Base-by-base conservation (phyloP, 768 basidiomycete genomes). In the Boletus speciosus region DNA sequence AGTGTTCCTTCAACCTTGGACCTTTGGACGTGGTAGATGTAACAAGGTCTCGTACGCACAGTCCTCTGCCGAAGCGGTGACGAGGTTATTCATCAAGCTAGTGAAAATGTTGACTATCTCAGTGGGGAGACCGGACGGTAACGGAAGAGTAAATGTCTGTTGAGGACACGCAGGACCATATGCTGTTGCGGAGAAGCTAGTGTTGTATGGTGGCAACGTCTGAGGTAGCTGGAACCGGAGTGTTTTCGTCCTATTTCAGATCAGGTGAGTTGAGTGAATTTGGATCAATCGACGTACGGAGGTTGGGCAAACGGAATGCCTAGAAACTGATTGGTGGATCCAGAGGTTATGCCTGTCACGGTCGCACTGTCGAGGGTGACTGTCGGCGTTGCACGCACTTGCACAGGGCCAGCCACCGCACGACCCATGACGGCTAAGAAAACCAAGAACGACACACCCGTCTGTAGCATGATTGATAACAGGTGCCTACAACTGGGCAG, bases 251-350 rank as follows among this genome's bases (percentile, higher is more conserved):
- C 74, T 76, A 38, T 37, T 41, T 36, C 5, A 27, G 6, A 8
- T 9, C 3, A 11, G 32, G 34, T 51, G 27, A 16, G 31, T 49
- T 3, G 15, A 11, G 35, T 37, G 14, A 23, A 19, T n/a, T 15
- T 6, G 12, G 9, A 7, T n/a, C 15, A 11, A 21, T 42, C 21
- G 12, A 59, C 72, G 25, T 60, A 78, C 74, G 72, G 74, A 36
- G 74, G 68, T 27, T 67, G 53, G 12, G 76, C 73, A 38, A 71
- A 78, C 1, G 73, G 77, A 16, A 79, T 74, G 6, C 77, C 78
- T 0, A 76, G 58, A 53, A 73, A 78, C 12, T 62, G 47, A 6
- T 63, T 58, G 0, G 71, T 61, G 19, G 42, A 47, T 6, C 67
- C 71, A 2, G 56, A 57, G 12, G 55, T 35, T 1, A 52, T 2